Evolutionary conservation across 2,329 filamentous ascomycete genomes (phyloP), one percentile per base, ranked within the genome.

Genomic region (Penicillium sclerotiorum): DNA sequence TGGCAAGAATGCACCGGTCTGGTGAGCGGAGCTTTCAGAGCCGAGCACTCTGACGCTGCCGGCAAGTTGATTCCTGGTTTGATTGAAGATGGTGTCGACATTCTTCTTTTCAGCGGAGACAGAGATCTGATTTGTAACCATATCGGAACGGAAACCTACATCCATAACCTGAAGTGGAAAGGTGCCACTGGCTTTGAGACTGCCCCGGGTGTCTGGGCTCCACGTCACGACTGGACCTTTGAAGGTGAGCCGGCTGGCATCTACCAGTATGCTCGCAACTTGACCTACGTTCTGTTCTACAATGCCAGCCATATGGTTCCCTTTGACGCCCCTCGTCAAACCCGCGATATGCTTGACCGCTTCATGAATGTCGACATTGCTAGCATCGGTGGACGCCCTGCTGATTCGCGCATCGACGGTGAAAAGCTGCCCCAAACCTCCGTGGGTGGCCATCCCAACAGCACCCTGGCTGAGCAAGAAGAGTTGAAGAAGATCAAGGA

Each of bases 231-330:
- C 63, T 99, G 94, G 95, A 89, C 85, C 1, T 96, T 97, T 59
- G 94, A 97, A 71, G 89, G 87, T 53, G 83, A 96, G 60, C 76
- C 84, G 1, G 92, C 92, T 3, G 94, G 94, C 20, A 90, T 95
- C 66, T 99, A 93, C 79, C 95, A 99, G 72, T 84, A 91, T 68
- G 93, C 94, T 1, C 86, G 95, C 58, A 99, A 99, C 73, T 75
- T 99, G 53, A 96, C 94, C 1, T 99, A 99, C 67, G 86, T 99
- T 25, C 80, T 95, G 33, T 96, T 97, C 74, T 90, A 95, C 77
- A 95, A 99, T 70, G 86, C 90, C 13, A 95, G 89, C 42, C 94
- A 99, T 72, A 99, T 99, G 94, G 94, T 99, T 1, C 95, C 94
- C 1, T 97, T 94, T 65, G 93, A 99, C 71, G 89, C 88, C 62